Conservation (phyloP, 208 protist species). For the Leishmania lainsoni region DNA sequence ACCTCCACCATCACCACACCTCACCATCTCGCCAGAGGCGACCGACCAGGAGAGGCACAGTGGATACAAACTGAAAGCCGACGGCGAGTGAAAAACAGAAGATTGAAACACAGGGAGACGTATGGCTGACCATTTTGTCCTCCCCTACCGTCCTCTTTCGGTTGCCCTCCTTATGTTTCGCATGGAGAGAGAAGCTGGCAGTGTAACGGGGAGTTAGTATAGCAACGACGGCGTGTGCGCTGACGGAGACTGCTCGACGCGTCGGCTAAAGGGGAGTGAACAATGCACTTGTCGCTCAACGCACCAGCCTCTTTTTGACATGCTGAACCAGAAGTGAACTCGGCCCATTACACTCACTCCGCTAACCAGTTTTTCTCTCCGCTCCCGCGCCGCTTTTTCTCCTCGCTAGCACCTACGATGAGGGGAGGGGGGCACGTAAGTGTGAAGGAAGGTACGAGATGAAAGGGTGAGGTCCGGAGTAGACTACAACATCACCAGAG, state of each 20-base stretch:
- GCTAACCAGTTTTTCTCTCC: neutral
- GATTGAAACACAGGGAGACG: neutral
- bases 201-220: neutral
- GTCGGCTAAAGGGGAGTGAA: neutral
- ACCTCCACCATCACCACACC: neutral
- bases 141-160: neutral
- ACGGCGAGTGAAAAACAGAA: neutral
- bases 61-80: neutral
- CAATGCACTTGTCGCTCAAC: neutral
- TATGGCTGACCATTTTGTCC: neutral
- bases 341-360: neutral
- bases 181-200: neutral
- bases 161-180: neutral
- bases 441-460: neutral
- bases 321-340: neutral
- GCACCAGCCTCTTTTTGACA: neutral
- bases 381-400: neutral
- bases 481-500: slow-evolving; percentile 93
- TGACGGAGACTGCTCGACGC: neutral
- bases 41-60: neutral
- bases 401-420: neutral
- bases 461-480: neutral
- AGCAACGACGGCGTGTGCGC: neutral
- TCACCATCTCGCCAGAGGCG: neutral
- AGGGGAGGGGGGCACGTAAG: neutral